phyloP scores from a whole-genome alignment of 2,329 filamentous ascomycete species.

The Balansia obtecta region DNA sequence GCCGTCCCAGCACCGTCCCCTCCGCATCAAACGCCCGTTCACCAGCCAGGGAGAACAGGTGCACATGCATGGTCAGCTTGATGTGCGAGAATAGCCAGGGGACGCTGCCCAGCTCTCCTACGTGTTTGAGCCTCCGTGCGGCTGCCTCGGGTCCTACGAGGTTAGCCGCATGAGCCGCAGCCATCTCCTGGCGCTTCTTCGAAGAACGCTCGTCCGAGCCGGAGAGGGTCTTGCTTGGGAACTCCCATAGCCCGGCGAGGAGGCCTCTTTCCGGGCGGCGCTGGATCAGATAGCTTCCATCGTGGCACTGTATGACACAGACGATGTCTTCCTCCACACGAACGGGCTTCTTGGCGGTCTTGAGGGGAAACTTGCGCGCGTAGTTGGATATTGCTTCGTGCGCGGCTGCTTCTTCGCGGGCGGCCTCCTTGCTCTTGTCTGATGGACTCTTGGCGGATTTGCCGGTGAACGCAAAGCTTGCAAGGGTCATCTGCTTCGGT shows the following conservation, averaged over 20 bases:
- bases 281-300: conserved; percentile 34
- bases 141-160: not conserved
- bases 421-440: not conserved
- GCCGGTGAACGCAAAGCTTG: conserved; percentile 23
- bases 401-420: conserved; percentile 7
- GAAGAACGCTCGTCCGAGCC: conserved; percentile 10
- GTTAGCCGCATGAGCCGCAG: conserved; percentile 19
- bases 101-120: conserved; percentile 35
- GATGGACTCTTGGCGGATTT: not conserved
- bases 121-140: conserved; percentile 16
- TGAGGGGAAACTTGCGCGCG: conserved; percentile 38
- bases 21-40: not conserved
- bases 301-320: conserved; percentile 33
- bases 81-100: conserved; percentile 47
- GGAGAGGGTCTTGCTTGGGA: conserved; percentile 32
- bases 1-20: conserved; percentile 4
- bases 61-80: conserved; percentile 44
- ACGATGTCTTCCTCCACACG: conserved; percentile 40
- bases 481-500: conserved; percentile 19
- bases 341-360: conserved; percentile 36
- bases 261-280: conserved; percentile 41
- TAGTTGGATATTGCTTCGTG: conserved; percentile 29
- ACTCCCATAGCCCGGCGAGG: conserved; percentile 43
- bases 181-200: conserved; percentile 23
- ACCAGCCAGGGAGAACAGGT: conserved; percentile 30